Evolutionary conservation across 2,329 filamentous ascomycete genomes (phyloP).

Genomic region (Phaeosphaeriaceae sp.): DNA sequence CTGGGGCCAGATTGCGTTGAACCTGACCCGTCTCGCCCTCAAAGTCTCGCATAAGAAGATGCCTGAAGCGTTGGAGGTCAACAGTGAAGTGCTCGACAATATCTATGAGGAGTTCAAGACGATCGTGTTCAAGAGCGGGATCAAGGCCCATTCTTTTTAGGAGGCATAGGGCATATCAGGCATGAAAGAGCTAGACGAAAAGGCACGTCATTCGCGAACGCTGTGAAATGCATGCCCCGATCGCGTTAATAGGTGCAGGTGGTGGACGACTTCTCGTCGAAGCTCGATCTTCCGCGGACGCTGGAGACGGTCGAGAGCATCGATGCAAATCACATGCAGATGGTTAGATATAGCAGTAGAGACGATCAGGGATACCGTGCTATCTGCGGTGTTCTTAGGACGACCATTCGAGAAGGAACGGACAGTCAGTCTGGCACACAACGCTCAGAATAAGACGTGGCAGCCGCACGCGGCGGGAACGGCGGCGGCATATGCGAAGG

Average conservation of each 20-base stretch:
- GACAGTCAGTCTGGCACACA: too few species aligned
- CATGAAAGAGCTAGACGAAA: slow-evolving; percentile 38
- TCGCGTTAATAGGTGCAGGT: slow-evolving; percentile 37
- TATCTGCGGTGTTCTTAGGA: slow-evolving; percentile 38
- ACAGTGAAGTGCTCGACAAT: slow-evolving; percentile 48
- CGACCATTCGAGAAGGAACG: too few species aligned
- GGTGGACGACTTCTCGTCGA: slow-evolving; percentile 51
- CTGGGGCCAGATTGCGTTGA: slow-evolving; percentile 46
- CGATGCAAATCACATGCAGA: slow-evolving; percentile 51
- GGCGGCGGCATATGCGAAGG: too few species aligned
- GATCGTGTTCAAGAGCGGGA: slow-evolving; percentile 24
- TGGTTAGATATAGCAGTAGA: slow-evolving; percentile 37
- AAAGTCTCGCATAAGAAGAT: slow-evolving; percentile 46
- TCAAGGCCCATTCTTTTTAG: slow-evolving; percentile 52
- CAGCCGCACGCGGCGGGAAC: too few species aligned
- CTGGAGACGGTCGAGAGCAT: slow-evolving; percentile 50
- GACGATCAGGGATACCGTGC: slow-evolving; percentile 41
- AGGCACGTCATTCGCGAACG: slow-evolving; percentile 1
- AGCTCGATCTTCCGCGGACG: slow-evolving; percentile 41
- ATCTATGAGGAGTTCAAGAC: slow-evolving; percentile 47
- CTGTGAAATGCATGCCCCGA: too few species aligned
- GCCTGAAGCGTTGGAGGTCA: slow-evolving; percentile 38
- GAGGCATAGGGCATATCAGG: slow-evolving; percentile 31
- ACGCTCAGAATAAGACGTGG: too few species aligned
- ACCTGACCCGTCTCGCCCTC: slow-evolving; percentile 40